These are phyloP conservation scores for Clathrus columnatus DNA, from an alignment of 768 basidiomycete genomes.

Conservation along the genomic window DNA sequence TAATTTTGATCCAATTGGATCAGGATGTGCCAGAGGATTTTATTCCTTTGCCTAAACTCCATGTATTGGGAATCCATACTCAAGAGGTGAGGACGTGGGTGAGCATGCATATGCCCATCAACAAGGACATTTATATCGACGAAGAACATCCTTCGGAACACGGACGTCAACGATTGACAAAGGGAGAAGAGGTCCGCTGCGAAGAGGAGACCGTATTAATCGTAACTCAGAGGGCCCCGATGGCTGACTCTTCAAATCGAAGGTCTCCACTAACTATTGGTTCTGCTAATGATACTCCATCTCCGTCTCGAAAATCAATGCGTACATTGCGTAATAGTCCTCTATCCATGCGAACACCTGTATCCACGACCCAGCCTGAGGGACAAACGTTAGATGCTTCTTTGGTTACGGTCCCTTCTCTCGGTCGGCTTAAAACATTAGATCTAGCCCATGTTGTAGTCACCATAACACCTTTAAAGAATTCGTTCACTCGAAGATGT, in stretches of 20 bases:
- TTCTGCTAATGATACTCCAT: neutral
- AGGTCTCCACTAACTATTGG: neutral
- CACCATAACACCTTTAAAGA: slow-evolving; percentile 1
- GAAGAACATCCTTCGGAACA: slow-evolving; percentile 55
- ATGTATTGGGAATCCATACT: slow-evolving; percentile 55
- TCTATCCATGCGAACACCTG: neutral
- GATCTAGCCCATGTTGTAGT: neutral
- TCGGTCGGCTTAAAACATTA: neutral
- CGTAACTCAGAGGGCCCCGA: slow-evolving; percentile 21
- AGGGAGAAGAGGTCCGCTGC: slow-evolving; percentile 52
- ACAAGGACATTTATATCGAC: slow-evolving; percentile 53
- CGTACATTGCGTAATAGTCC: neutral
- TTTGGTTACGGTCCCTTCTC: neutral
- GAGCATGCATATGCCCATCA: slow-evolving; percentile 45
- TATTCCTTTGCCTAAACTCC: slow-evolving; percentile 60
- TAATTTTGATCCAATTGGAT: slow-evolving; percentile 49
- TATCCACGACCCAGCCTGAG: neutral
- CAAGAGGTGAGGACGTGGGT: slow-evolving; percentile 52
- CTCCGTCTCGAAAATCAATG: neutral
- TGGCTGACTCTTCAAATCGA: slow-evolving; percentile 33
- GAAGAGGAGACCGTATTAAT: slow-evolving; percentile 45
- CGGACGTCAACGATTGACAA: slow-evolving; percentile 53
- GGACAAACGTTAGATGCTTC: neutral
- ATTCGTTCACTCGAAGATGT: neutral
- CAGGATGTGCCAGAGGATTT: slow-evolving; percentile 34